A percentile compares a stretch with the other conserved stretches of the same genome.
phyloP scores from a whole-genome alignment of 805 yeast species.

The Kluyveromyces wickerhamii region DNA sequence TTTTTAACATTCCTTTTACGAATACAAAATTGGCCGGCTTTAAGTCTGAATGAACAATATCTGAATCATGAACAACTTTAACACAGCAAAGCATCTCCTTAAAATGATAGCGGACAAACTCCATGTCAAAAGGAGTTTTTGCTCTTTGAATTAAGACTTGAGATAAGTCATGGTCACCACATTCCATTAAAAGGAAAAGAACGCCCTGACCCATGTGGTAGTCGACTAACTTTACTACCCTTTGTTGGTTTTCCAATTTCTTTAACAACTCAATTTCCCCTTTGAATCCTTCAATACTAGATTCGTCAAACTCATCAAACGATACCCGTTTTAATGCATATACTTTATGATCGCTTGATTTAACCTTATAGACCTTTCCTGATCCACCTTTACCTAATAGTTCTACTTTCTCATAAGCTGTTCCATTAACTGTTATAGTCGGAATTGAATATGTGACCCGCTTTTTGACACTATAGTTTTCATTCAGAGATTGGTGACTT shows the following conservation, averaged over 20 bases:
- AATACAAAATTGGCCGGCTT: constrained; percentile 67
- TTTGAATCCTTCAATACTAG: constrained; percentile 69
- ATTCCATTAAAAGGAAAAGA: constrained; percentile 79
- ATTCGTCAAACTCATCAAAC: constrained; percentile 72
- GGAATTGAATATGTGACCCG: not conserved
- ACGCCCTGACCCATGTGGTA: constrained; percentile 58
- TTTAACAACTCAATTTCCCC: constrained; percentile 79
- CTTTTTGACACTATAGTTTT: not conserved
- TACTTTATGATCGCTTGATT: constrained; percentile 40
- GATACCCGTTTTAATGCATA: constrained; percentile 79
- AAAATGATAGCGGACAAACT: constrained; percentile 73
- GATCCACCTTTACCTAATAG: constrained; percentile 87
- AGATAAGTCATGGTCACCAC: constrained; percentile 88
- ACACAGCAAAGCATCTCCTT: constrained; percentile 76
- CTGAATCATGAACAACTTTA: constrained; percentile 77
- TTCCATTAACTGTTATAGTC: constrained; percentile 43
- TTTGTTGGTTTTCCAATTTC: constrained; percentile 46
- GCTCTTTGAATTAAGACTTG: constrained; percentile 59
- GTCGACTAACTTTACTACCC: constrained; percentile 77
- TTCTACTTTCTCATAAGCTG: constrained; percentile 65
- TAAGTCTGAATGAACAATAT: constrained; percentile 77
- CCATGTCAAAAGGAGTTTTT: constrained; percentile 48
- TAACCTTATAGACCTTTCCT: constrained; percentile 81
- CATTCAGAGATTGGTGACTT: not conserved
- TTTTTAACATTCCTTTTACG: constrained; percentile 76